Evolutionary conservation across 108 stramenopile genomes (phyloP), one percentile per base, ranked within the genome.

Genomic region (Cylindrotheca closterium): DNA sequence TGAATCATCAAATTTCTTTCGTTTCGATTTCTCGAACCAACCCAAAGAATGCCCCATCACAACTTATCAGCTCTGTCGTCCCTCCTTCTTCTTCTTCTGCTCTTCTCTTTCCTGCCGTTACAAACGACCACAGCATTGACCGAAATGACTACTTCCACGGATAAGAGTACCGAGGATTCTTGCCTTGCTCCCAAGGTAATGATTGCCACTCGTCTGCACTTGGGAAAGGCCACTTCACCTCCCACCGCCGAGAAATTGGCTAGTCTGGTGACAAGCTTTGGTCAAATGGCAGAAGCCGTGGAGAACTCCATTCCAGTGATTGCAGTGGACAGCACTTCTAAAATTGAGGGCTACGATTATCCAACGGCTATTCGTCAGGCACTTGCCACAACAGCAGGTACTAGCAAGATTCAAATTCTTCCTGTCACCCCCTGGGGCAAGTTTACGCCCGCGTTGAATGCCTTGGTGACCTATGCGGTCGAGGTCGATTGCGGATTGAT

Each of bases 401-500:
- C 30, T 50, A 37, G n/a, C 5, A 29, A 19, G 26, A 12, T 4
- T 15, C 30, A 27, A 22, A 62, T 82, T 47, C 37, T 96, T 8
- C 91, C 90, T 7, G 90, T 97, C 1, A 82, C 80, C 27, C 96
- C 96, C 0, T 97, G 96, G 96, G 95, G 92, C n/a, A 76, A 78
- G 49, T 97, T 97, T 60, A 77, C 88, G 27, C 89, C 93, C 17
- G 95, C 93, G 0, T 71, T 97, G 30, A 97, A 96, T 78, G 91
- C 93, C 23, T 78, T 96, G 19, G 73, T 94, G 7, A 34, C 49
- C 1, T 67, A 75, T 45, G 82, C 88, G 18, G 51, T 42, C 50
- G 45, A 58, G 8, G 49, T 42, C 18, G 49, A 75, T 47, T 77
- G 69, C 8, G 65, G 77, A 24, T 63, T 58, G 17, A 64, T 86